Conservation (phyloP, 2,329 filamentous ascomycete species). For the Chalaropsis thielavioides region DNA sequence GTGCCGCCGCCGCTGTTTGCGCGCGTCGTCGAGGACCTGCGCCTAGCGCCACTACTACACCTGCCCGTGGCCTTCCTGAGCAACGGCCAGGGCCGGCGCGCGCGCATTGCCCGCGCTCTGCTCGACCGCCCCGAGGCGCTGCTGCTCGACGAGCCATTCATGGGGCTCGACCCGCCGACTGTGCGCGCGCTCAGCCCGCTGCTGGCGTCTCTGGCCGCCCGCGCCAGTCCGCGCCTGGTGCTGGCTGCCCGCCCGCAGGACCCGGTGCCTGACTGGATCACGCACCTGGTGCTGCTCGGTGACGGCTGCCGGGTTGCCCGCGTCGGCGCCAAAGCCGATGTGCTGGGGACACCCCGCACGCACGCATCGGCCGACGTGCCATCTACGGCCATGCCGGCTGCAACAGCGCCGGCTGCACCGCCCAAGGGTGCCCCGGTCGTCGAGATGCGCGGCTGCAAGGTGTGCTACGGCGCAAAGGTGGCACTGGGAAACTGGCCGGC, state of each 20-base stretch:
- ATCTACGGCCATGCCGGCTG: slow-evolving; percentile 30
- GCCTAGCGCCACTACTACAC: slow-evolving; percentile 52
- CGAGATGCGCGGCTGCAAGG: slow-evolving; percentile 72
- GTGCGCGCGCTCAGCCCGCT: slow-evolving; percentile 56
- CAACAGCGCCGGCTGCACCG: slow-evolving; percentile 25
- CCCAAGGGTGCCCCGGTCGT: slow-evolving; percentile 54
- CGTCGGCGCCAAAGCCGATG: slow-evolving; percentile 49
- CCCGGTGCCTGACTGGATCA: slow-evolving; percentile 77
- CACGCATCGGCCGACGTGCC: slow-evolving; percentile 25
- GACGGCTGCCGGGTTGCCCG: slow-evolving; percentile 49
- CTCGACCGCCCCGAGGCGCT: slow-evolving; percentile 66
- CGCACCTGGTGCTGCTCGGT: slow-evolving; percentile 60
- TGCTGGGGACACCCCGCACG: slow-evolving; percentile 39
- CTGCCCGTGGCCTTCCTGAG: slow-evolving; percentile 82
- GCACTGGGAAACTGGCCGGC: slow-evolving; percentile 68
- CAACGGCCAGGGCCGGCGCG: slow-evolving; percentile 80
- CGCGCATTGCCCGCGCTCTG: slow-evolving; percentile 76
- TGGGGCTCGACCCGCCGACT: slow-evolving; percentile 84
- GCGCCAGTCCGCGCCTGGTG: slow-evolving; percentile 55
- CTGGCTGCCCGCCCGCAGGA: slow-evolving; percentile 75
- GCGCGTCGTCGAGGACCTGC: slow-evolving; percentile 54
- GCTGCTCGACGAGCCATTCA: slow-evolving; percentile 85
- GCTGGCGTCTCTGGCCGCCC: slow-evolving; percentile 51
- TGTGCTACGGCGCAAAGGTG: slow-evolving; percentile 63
- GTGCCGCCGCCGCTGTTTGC: slow-evolving; percentile 39